A percentile compares a stretch with the other conserved stretches of the same genome.
phyloP scores from a whole-genome alignment of 116 monocot species.

The Posidonia oceanica region DNA sequence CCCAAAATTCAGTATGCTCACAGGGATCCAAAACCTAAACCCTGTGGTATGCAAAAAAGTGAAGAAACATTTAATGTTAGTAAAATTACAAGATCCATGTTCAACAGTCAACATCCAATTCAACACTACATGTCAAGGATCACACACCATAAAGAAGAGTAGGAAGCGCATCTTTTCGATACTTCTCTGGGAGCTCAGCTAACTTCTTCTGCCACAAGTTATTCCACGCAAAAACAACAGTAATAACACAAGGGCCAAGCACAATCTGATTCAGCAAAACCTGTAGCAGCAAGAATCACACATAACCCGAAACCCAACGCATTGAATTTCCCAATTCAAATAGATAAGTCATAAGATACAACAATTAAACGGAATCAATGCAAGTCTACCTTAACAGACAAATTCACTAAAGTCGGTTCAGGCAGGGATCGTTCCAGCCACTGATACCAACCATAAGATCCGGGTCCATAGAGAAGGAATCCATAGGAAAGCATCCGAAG shows the following conservation, averaged over 20 bases:
- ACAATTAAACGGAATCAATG: too few relatives aligned
- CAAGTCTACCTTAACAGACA: conserved; percentile 56
- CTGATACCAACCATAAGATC: conserved; percentile 86
- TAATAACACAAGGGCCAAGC: conserved; percentile 95
- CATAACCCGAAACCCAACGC: too few relatives aligned
- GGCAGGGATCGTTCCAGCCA: conserved; percentile 71
- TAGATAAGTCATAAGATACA: neutral
- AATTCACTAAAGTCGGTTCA: conserved; percentile 35
- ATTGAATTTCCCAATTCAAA: too few relatives aligned
- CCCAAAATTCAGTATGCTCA: conserved; percentile 76
- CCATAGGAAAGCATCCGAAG: conserved; percentile 90
- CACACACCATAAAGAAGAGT: conserved; percentile 74
- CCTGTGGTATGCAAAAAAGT: conserved; percentile 31
- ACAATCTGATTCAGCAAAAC: conserved; percentile 86
- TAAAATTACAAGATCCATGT: too few relatives aligned
- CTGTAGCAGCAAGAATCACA: conserved; percentile 26
- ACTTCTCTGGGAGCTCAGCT: conserved; percentile 65
- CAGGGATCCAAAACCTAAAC: conserved; percentile 93
- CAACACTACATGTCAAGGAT: neutral
- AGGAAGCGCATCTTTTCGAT: conserved; percentile 83
- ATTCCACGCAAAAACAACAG: conserved; percentile 96
- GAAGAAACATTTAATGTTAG: neutral
- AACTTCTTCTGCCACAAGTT: conserved; percentile 75
- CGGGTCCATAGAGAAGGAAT: conserved; percentile 88
- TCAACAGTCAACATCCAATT: conserved; percentile 1